Conservation (phyloP, 768 basidiomycete genomes). For the Boletus insuetus region DNA sequence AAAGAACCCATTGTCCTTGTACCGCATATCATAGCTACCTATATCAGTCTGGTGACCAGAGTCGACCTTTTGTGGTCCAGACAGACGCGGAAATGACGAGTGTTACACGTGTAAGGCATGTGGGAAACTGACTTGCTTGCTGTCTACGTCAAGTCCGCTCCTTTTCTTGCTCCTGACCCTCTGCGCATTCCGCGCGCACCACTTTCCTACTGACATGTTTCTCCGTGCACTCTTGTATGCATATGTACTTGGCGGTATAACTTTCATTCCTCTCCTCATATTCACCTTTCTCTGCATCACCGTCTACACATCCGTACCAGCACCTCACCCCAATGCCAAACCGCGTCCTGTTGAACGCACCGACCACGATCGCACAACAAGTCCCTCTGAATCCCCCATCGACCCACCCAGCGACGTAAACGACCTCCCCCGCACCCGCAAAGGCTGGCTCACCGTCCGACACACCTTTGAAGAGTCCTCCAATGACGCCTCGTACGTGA, state of each 20-base stretch:
- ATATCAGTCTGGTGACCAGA: too few relatives aligned
- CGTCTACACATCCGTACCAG: slow-evolving; percentile 85
- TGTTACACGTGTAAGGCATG: slow-evolving; percentile 12
- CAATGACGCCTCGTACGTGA: slow-evolving; percentile 70
- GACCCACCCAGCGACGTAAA: slow-evolving; percentile 35
- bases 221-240: slow-evolving; percentile 73
- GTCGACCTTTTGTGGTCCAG: slow-evolving; percentile 8
- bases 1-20: too few relatives aligned
- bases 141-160: background rate
- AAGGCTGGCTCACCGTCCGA: slow-evolving; percentile 82
- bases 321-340: slow-evolving; percentile 47
- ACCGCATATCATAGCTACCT: too few relatives aligned
- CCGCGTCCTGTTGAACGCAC: slow-evolving; percentile 11
- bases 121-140: slow-evolving; percentile 20
- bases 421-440: slow-evolving; percentile 64
- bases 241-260: slow-evolving; percentile 87
- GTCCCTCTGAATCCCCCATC: slow-evolving; percentile 25
- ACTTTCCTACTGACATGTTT: slow-evolving; percentile 39
- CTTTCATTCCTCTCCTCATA: slow-evolving; percentile 80
- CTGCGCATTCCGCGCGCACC: too few relatives aligned
- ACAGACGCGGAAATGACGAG: slow-evolving; percentile 7
- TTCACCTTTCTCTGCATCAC: slow-evolving; percentile 55
- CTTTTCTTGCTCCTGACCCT: background rate
- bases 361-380: slow-evolving; percentile 28
- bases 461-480: slow-evolving; percentile 69